Percentiles rank a stretch among this genome's conserved stretches.
phyloP scores from a whole-genome alignment of 768 basidiomycete genomes.

The Mycena galericulata region DNA sequence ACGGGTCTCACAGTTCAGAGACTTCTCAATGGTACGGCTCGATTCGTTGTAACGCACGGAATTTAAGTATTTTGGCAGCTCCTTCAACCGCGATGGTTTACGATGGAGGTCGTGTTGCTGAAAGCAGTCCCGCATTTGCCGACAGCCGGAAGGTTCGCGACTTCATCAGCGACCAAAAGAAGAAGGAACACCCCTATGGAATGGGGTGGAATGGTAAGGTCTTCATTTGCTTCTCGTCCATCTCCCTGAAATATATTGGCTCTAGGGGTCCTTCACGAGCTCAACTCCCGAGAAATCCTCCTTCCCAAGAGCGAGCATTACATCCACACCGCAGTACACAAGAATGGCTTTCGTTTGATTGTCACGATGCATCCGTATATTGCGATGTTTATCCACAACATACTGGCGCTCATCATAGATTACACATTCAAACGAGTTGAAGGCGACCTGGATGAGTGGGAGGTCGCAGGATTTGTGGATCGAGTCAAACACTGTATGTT shows the following conservation, averaged over 20 bases:
- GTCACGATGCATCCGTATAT: constrained; percentile 25
- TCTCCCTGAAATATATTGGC: background rate
- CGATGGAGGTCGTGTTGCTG: background rate
- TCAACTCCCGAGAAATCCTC: background rate
- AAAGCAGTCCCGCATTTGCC: background rate
- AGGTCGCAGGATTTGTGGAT: constrained; percentile 28
- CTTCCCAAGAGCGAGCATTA: constrained; percentile 1
- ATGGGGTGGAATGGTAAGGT: constrained; percentile 20
- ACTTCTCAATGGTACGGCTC: constrained; percentile 15
- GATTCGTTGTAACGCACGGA: no score
- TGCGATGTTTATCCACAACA: constrained; percentile 26
- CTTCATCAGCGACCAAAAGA: background rate
- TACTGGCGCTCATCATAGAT: constrained; percentile 30
- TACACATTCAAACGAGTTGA: constrained; percentile 39
- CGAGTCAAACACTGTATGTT: constrained; percentile 14
- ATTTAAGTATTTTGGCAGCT: constrained; percentile 4
- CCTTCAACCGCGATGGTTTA: background rate
- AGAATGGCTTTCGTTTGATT: constrained; percentile 5
- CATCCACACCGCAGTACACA: constrained; percentile 21
- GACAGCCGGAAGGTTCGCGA: constrained; percentile 3
- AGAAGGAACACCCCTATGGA: constrained; percentile 8
- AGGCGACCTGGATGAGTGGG: constrained; percentile 39
- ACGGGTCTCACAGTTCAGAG: constrained; percentile 3
- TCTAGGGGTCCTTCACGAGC: constrained; percentile 1
- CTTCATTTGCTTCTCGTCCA: background rate